Base-by-base conservation (phyloP, 192 early-diverging fungal species). In the Diversispora epigaea region DNA sequence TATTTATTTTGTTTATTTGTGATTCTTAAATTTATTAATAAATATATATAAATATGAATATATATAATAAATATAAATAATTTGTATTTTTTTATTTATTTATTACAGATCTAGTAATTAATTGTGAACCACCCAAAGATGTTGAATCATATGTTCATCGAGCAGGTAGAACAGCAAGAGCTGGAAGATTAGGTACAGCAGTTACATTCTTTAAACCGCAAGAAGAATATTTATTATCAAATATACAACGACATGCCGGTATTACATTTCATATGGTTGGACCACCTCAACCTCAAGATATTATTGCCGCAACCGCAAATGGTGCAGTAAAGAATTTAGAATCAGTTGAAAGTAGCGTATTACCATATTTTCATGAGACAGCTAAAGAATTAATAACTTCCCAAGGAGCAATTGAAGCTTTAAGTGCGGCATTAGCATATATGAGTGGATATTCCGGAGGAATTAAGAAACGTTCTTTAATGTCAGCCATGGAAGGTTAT, bases 101-200 rank as follows among this genome's bases (percentile, higher is more conserved):
- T 40, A 54, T n/a, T 39, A 55, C 9, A 70, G 96, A 97, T 86
- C 83, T 98, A 47, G 96, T 98, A 21, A 94, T 98, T 85, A 97
- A 98, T 84, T 91, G 91, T 77, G 94, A 97, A 76, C 96, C 95
- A 56, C 96, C 95, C 70, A 88, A 89, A 80, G 96, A 98, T 80
- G 86, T 95, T 21, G 95, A 98, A 78, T 89, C 91, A 22, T 98
- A 98, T 79, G 94, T 98, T 57, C 96, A 98, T 84, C 91, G 96
- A 66, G 93, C 92, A 55, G 96, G 96, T 19, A 89, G 96, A 80
- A 97, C 96, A 2, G 96, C 95, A 46, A 94, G 96, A 81, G 94
- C 95, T 55, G 93, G 94, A 47, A 91, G 89, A 52, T 87, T 84
- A 40, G 96, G 96, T 55, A 84, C 89, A 17, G 97, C 96, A 79